Conservation (phyloP, 306 rosid species). For the Luffa acutangula region DNA sequence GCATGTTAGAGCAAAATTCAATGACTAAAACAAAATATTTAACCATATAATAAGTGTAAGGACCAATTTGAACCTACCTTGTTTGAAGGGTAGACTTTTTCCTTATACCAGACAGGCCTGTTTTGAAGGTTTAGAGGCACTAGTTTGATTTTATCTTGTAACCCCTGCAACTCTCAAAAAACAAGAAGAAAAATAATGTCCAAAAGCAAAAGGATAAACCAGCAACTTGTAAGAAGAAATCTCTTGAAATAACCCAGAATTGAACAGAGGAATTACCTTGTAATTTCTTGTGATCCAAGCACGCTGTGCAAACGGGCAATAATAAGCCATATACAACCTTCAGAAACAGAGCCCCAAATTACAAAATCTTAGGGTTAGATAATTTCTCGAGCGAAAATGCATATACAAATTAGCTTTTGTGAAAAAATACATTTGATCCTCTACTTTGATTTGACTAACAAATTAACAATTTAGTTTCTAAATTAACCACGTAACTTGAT, state of each 20-base stretch:
- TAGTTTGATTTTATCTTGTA: slow-evolving; percentile 50
- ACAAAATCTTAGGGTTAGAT: neutral
- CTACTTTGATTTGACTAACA: too few relatives aligned
- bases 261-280: slow-evolving; percentile 32
- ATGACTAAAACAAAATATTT: neutral
- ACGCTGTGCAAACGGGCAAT: slow-evolving; percentile 81
- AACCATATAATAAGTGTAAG: neutral
- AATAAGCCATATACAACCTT: slow-evolving; percentile 47
- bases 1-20: neutral
- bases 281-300: slow-evolving; percentile 72
- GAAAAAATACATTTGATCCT: too few relatives aligned
- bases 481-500: too few relatives aligned
- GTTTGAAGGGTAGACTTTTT: slow-evolving; percentile 54
- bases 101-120: slow-evolving; percentile 81
- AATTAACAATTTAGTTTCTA: too few relatives aligned
- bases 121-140: slow-evolving; percentile 46
- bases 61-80: slow-evolving; percentile 22
- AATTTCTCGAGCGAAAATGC: neutral
- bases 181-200: neutral
- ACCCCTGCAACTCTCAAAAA: slow-evolving; percentile 32
- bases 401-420: neutral
- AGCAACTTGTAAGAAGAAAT: neutral
- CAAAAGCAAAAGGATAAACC: neutral
- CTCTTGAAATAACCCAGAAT: neutral
- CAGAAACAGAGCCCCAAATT: neutral